Evolutionary conservation across 148 eudicot species (phyloP).

Genomic region (Rhododendron kiyosumense): DNA sequence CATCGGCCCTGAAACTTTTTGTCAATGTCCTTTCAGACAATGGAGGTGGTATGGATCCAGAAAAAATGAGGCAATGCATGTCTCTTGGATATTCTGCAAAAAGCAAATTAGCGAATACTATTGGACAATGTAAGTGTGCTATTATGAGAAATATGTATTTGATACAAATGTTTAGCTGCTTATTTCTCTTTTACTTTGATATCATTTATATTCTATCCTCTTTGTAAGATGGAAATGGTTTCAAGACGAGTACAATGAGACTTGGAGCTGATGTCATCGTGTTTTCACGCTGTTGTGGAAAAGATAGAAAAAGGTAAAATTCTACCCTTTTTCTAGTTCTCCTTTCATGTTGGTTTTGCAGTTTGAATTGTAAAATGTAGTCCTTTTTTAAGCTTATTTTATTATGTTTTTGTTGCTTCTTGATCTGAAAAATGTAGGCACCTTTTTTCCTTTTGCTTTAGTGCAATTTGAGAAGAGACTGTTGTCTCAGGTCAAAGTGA

Average conservation of each 20-base stretch:
- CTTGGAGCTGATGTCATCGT: conserved; percentile 98
- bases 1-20: background rate
- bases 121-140: conserved; percentile 73
- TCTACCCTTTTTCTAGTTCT: background rate
- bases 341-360: background rate
- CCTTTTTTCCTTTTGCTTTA: background rate
- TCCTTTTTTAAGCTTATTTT: background rate
- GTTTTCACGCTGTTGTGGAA: conserved; percentile 71
- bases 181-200: background rate
- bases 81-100: conserved; percentile 90
- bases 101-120: conserved; percentile 79
- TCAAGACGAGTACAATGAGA: conserved; percentile 98
- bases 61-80: conserved; percentile 89
- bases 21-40: conserved; percentile 43
- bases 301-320: conserved; percentile 54
- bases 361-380: background rate
- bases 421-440: background rate
- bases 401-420: background rate
- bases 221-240: conserved; percentile 85
- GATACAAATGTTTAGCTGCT: background rate
- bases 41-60: conserved; percentile 97
- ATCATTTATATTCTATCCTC: background rate
- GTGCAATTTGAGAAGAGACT: background rate
- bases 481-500: background rate
- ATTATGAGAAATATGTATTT: background rate